Evolutionary conservation across 306 rosid genomes (phyloP).

Genomic region (Cicer yamashitae): DNA sequence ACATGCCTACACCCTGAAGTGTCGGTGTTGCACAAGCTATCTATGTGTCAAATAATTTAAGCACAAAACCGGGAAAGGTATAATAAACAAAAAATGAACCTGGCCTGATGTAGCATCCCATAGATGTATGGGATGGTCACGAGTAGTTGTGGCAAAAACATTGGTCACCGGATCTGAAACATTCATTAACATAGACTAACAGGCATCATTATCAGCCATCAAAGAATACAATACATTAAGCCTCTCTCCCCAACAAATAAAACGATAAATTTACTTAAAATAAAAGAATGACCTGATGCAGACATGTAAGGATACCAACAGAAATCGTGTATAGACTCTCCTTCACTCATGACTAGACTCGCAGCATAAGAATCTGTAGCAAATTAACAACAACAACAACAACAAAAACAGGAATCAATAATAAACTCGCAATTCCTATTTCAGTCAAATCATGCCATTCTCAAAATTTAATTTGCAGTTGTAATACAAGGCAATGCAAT

Average conservation of each 20-base stretch:
- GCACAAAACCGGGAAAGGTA: background rate
- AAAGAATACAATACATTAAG: background rate
- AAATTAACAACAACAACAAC: slow-evolving; percentile 30
- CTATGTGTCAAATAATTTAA: background rate
- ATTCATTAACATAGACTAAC: slow-evolving; percentile 9
- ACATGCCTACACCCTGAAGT: too few species aligned
- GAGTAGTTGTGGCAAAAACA: slow-evolving; percentile 89
- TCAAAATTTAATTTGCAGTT: background rate
- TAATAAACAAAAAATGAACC: slow-evolving; percentile 51
- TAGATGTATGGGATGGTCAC: slow-evolving; percentile 96
- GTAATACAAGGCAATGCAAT: background rate
- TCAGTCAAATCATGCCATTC: background rate
- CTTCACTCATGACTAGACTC: slow-evolving; percentile 70
- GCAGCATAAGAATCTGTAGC: slow-evolving; percentile 80
- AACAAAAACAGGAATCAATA: slow-evolving; percentile 20
- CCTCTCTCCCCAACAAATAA: background rate
- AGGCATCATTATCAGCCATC: slow-evolving; percentile 2
- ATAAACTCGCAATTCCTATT: background rate
- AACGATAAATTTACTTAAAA: background rate
- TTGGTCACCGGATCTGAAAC: slow-evolving; percentile 77
- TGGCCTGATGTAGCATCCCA: slow-evolving; percentile 96
- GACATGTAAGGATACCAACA: slow-evolving; percentile 99
- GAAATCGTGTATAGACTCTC: slow-evolving; percentile 88
- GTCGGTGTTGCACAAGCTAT: too few species aligned
- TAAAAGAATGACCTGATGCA: slow-evolving; percentile 67